These are phyloP conservation scores for Venturia aucupariae DNA, from an alignment of 2,329 filamentous ascomycete species.

Conservation along the genomic window DNA sequence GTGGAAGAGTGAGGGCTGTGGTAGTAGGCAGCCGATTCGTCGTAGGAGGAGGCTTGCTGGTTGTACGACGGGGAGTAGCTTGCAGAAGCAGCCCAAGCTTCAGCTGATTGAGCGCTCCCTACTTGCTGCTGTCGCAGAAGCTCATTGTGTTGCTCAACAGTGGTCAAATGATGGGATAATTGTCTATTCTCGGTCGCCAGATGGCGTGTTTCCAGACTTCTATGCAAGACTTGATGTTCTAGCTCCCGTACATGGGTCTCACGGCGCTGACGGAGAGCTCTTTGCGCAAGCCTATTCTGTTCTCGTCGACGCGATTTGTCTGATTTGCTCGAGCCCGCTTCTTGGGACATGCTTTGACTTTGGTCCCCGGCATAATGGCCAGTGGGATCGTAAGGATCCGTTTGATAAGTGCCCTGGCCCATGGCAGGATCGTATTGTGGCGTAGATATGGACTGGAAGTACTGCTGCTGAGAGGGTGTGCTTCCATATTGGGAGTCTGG, in stretches of 20 bases:
- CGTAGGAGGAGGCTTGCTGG: neutral
- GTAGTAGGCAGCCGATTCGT: neutral
- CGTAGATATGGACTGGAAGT: neutral
- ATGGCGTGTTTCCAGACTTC: conserved; percentile 11
- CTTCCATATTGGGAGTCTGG: neutral
- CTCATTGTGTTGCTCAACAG: conserved; percentile 7
- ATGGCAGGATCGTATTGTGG: conserved; percentile 2
- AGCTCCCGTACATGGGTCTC: conserved; percentile 11
- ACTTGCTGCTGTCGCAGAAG: conserved; percentile 7
- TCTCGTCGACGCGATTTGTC: conserved; percentile 9
- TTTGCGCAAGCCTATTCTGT: conserved; percentile 13
- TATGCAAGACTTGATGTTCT: conserved; percentile 12
- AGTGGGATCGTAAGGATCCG: neutral
- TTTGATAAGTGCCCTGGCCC: neutral
- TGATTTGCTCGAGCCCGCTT: conserved; percentile 1
- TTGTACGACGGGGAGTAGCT: neutral
- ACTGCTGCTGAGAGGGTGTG: neutral
- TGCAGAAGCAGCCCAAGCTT: conserved; percentile 1
- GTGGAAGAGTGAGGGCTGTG: neutral
- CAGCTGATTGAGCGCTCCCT: neutral
- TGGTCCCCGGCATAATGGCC: neutral
- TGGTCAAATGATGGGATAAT: conserved; percentile 7
- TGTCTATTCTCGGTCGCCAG: conserved; percentile 9
- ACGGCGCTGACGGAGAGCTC: conserved; percentile 11
- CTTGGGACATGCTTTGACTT: neutral